Evolutionary conservation across 2,329 filamentous ascomycete species (phyloP).

Genomic region (Fusarium verrucosum): DNA sequence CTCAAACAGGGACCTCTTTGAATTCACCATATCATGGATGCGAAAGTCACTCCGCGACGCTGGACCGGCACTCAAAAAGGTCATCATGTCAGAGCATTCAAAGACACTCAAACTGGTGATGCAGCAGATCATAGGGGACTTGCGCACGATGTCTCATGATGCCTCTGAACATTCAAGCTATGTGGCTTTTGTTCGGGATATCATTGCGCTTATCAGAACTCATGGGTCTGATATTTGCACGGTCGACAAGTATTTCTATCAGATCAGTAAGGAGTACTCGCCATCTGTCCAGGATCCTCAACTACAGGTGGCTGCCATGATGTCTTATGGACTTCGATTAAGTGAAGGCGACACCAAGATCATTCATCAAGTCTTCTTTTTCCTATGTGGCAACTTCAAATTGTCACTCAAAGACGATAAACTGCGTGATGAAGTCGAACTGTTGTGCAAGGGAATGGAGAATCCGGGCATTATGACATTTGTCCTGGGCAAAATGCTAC

Average conservation of each 20-base stretch:
- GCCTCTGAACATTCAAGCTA: constrained; percentile 57
- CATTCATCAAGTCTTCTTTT: constrained; percentile 63
- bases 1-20: constrained; percentile 60
- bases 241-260: constrained; percentile 65
- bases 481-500: constrained; percentile 62
- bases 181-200: constrained; percentile 61
- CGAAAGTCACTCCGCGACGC: constrained; percentile 57
- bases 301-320: constrained; percentile 64
- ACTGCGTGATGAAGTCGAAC: constrained; percentile 56
- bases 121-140: constrained; percentile 63
- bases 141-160: constrained; percentile 51
- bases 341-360: constrained; percentile 61
- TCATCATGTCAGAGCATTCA: constrained; percentile 53
- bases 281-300: constrained; percentile 65
- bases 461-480: constrained; percentile 57
- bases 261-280: constrained; percentile 64
- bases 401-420: constrained; percentile 60
- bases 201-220: constrained; percentile 64
- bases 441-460: constrained; percentile 61
- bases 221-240: constrained; percentile 63
- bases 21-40: constrained; percentile 60
- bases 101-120: constrained; percentile 58
- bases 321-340: constrained; percentile 65
- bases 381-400: constrained; percentile 67
- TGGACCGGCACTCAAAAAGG: constrained; percentile 48